Percentiles rank a stretch among this genome's conserved stretches.
Evolutionary conservation across 2,329 filamentous ascomycete species (phyloP).

Genomic region (Aspergillus ruber): DNA sequence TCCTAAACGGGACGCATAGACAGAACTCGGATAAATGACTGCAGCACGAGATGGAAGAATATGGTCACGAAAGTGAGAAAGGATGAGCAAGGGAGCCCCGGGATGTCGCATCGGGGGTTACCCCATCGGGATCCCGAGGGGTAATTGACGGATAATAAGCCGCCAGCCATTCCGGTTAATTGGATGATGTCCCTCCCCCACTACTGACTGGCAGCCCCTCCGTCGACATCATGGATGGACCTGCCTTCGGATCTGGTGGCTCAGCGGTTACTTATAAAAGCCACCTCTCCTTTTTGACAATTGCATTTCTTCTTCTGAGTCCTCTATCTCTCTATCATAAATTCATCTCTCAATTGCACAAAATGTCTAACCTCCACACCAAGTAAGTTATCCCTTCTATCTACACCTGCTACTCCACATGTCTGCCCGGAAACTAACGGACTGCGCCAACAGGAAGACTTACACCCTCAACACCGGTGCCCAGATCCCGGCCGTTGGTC

Average conservation of each 20-base stretch:
- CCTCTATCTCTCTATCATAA: background rate
- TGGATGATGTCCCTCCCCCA: background rate
- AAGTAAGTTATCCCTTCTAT: conserved; percentile 16
- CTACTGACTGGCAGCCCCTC: conserved; percentile 8
- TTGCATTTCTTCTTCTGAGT: background rate
- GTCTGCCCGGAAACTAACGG: background rate
- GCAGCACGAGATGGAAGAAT: background rate
- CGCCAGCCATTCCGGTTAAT: background rate
- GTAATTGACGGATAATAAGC: background rate
- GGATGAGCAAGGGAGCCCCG: background rate
- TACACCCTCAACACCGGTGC: conserved; percentile 46
- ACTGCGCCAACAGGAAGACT: conserved; percentile 20
- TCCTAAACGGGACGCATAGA: background rate
- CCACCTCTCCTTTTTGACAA: background rate
- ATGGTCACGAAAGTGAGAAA: background rate
- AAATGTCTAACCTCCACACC: conserved; percentile 23
- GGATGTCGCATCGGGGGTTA: background rate
- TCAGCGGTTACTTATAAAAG: background rate
- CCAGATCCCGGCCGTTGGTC: conserved; percentile 45
- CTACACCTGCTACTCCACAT: conserved; percentile 1
- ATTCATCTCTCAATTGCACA: conserved; percentile 7
- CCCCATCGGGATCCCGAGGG: background rate
- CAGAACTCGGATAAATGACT: background rate
- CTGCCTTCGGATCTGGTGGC: conserved; percentile 7
- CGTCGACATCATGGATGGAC: conserved; percentile 19